A percentile compares a stretch with the other conserved stretches of the same genome.
Conservation (phyloP, 805 yeast species). For the Candida taoyuanica region DNA sequence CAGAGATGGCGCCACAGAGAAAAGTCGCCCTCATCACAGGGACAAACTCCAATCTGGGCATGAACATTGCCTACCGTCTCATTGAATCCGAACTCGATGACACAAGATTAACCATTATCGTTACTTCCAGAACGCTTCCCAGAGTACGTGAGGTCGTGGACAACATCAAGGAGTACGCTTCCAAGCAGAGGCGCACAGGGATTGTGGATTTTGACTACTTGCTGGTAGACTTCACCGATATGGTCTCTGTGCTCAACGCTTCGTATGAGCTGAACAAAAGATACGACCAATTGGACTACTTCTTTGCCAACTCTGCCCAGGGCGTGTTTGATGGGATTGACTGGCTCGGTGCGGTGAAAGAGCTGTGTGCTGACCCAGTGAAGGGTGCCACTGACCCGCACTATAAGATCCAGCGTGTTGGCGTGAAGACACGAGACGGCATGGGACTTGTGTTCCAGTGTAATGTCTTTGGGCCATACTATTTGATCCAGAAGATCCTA, state of each 20-base stretch:
- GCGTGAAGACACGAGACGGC: slow-evolving; percentile 71
- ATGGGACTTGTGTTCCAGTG: slow-evolving; percentile 90
- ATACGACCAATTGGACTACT: slow-evolving; percentile 65
- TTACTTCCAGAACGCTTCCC: slow-evolving; percentile 86
- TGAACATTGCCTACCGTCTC: slow-evolving; percentile 78
- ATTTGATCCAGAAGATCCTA: slow-evolving; percentile 61
- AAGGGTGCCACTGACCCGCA: slow-evolving; percentile 85
- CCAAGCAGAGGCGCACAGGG: slow-evolving; percentile 41
- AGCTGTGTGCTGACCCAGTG: slow-evolving; percentile 61
- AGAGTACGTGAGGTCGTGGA: slow-evolving; percentile 73
- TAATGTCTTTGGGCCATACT: slow-evolving; percentile 95
- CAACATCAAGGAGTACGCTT: slow-evolving; percentile 44
- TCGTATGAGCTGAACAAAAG: slow-evolving; percentile 62
- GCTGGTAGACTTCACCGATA: slow-evolving; percentile 82
- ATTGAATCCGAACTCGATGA: slow-evolving; percentile 53
- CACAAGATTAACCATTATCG: slow-evolving; percentile 66
- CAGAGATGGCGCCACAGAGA: slow-evolving; percentile 16
- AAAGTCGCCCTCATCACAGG: slow-evolving; percentile 44
- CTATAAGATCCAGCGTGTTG: slow-evolving; percentile 77
- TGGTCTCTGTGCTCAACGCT: slow-evolving; percentile 80
- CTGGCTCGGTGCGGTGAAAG: slow-evolving; percentile 73
- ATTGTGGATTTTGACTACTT: slow-evolving; percentile 81
- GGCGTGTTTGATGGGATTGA: slow-evolving; percentile 84
- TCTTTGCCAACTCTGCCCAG: slow-evolving; percentile 87
- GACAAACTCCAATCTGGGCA: slow-evolving; percentile 66